A percentile compares a stretch with the other conserved stretches of the same genome.
These are phyloP conservation scores for Heterobasidion irregulare DNA, from an alignment of 1,284 basidiomycete genomes.

Conservation along the genomic window DNA sequence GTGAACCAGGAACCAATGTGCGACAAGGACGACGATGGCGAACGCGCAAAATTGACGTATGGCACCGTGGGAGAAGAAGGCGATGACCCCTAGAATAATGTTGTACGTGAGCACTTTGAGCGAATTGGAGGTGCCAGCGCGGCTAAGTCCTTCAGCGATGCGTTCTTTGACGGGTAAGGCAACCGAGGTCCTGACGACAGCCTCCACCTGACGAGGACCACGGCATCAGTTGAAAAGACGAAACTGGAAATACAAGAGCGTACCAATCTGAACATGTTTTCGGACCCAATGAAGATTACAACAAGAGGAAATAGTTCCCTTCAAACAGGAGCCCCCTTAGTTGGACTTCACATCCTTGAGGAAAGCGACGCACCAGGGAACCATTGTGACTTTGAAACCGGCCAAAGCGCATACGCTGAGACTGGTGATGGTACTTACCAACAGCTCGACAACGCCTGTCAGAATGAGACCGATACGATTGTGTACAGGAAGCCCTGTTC, in stretches of 20 bases:
- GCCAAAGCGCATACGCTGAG: slow-evolving; percentile 85
- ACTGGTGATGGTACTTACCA: slow-evolving; percentile 89
- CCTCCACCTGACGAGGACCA: slow-evolving; percentile 55
- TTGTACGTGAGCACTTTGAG: slow-evolving; percentile 89
- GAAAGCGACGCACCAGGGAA: slow-evolving; percentile 63
- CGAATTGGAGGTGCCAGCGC: slow-evolving; percentile 87
- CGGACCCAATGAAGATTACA: slow-evolving; percentile 91
- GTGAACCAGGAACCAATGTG: slow-evolving; percentile 93
- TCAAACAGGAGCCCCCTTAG: neutral
- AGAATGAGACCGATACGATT: slow-evolving; percentile 89
- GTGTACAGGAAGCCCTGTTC: slow-evolving; percentile 79
- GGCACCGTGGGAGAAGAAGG: slow-evolving; percentile 70
- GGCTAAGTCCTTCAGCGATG: slow-evolving; percentile 82
- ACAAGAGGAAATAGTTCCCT: slow-evolving; percentile 89
- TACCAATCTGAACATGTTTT: slow-evolving; percentile 95
- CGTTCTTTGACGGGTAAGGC: slow-evolving; percentile 88
- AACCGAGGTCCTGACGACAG: slow-evolving; percentile 85
- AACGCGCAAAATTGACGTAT: slow-evolving; percentile 93
- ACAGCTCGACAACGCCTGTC: slow-evolving; percentile 87
- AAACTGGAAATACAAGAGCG: slow-evolving; percentile 17
- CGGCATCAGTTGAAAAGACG: slow-evolving; percentile 4
- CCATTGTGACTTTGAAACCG: slow-evolving; percentile 80
- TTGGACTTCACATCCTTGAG: slow-evolving; percentile 4
- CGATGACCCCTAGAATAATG: slow-evolving; percentile 72
- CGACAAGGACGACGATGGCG: slow-evolving; percentile 88